Percentiles rank a stretch among this genome's conserved stretches.
phyloP scores from a whole-genome alignment of 768 basidiomycete genomes.

The Megacollybia marginata region DNA sequence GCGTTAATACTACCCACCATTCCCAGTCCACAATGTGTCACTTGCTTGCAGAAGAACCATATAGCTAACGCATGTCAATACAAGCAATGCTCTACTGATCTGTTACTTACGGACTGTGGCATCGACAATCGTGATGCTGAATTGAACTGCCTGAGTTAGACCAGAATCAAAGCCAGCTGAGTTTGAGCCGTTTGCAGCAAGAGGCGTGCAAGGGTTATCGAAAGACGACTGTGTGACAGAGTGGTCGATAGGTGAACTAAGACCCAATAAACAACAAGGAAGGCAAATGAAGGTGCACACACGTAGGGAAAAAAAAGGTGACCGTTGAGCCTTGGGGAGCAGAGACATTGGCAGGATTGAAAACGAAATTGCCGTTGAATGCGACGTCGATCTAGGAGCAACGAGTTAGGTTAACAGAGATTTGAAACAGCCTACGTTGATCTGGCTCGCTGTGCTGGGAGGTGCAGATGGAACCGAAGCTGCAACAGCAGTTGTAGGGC shows the following conservation, averaged over 20 bases:
- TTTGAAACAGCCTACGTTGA: conserved; percentile 23
- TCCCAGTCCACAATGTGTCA: conserved; percentile 41
- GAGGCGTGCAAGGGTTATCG: conserved; percentile 41
- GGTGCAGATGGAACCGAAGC: conserved; percentile 32
- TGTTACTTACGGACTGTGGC: conserved; percentile 34
- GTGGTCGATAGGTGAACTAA: conserved; percentile 32
- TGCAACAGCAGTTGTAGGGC: conserved; percentile 6
- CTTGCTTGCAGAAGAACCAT: conserved; percentile 50
- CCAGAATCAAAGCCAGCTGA: conserved; percentile 51
- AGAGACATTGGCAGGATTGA: conserved; percentile 37
- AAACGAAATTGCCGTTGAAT: conserved; percentile 28
- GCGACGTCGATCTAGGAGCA: conserved; percentile 36
- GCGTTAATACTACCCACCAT: conserved; percentile 49
- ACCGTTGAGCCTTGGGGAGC: conserved; percentile 44
- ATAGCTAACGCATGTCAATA: conserved; percentile 27
- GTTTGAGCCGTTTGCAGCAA: conserved; percentile 28
- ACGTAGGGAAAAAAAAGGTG: conserved; percentile 49
- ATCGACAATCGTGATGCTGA: conserved; percentile 41
- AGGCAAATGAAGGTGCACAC: conserved; percentile 4
- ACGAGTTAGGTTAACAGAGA: not conserved
- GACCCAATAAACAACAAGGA: no score
- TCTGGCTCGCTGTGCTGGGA: conserved; percentile 22
- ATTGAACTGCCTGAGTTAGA: conserved; percentile 27
- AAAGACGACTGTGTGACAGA: conserved; percentile 55
- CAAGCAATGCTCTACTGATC: not conserved